phyloP scores from a whole-genome alignment of 495 filamentous ascomycete genomes.

The Pseudoneurospora amorphoporcata region DNA sequence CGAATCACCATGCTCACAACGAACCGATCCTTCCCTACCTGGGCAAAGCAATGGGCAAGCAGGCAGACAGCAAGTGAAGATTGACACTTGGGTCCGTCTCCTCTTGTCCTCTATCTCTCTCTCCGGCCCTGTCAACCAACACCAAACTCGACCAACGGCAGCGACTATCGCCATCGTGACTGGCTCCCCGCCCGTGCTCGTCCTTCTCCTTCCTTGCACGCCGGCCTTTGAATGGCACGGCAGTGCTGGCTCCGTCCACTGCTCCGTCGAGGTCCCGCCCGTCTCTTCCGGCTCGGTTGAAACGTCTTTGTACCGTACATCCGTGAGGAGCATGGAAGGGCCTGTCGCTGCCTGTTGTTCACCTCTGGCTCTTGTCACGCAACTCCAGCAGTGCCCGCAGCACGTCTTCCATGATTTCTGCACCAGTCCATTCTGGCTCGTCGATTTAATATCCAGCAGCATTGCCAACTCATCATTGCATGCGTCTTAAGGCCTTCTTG shows the following conservation, averaged over 20 bases:
- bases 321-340: not conserved
- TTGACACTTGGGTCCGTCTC: not conserved
- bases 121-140: not conserved
- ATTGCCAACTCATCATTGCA: slow-evolving; percentile 89
- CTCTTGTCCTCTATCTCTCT: not conserved
- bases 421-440: slow-evolving; percentile 22
- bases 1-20: not conserved
- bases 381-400: not conserved
- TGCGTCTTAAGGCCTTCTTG: slow-evolving; percentile 49
- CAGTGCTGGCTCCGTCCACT: not conserved
- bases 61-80: not conserved
- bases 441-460: slow-evolving; percentile 56
- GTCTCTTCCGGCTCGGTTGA: not conserved
- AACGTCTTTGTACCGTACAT: not conserved
- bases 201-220: not conserved
- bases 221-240: not conserved
- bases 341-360: not conserved
- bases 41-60: not conserved
- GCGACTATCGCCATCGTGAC: not conserved
- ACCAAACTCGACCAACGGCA: not conserved
- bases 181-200: not conserved
- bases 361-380: not conserved
- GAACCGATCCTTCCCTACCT: too few species aligned
- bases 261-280: not conserved
- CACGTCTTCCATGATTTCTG: slow-evolving; percentile 4